Evolutionary conservation across 768 basidiomycete genomes (phyloP), one percentile per base, ranked within the genome.

Genomic region (Boletus fagicola): DNA sequence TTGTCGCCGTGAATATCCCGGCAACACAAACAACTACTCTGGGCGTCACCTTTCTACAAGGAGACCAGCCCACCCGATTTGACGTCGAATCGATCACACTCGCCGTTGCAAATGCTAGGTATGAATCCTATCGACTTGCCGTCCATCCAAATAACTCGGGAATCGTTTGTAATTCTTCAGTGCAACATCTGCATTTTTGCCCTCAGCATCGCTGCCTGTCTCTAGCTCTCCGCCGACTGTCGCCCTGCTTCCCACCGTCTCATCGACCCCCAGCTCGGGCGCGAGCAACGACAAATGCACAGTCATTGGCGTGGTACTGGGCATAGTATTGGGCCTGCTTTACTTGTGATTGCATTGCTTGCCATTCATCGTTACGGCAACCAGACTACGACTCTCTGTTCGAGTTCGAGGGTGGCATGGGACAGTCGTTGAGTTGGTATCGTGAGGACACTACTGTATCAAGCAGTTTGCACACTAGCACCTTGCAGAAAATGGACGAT

Each of bases 21-120:
- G 76, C 76, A 57, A 64, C 72, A 10, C 72, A 74, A 20, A 70
- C 72, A 16, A 79, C 80, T 0, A 77, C 75, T 0, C 65, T 84
- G 0, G 72, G 74, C 8, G 57, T 84, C 55, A 79, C 77, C 1
- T 79, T 74, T 57, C 49, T 77, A 8, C 68, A 67, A 15, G 66
- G 51, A 7, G 47, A 62, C 22, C 46, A 54, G 31, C 63, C 67
- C 36, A 56, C 76, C 9, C 71, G 66, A 48, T 68, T 81, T 40
- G 77, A 77, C 54, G 68, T 81, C 28, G 71, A 71, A 26, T 64
- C 60, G 8, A 72, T 81, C 22, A 67, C 65, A 1, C 63, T 80
- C 54, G 70, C 70, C 11, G 78, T 79, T 9, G 48, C 71, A 4
- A 72, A 75, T 48, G 62, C 70, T 30, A 71, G 72, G 79, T 80